phyloP scores from a whole-genome alignment of 352 stramenopile species.

The Globisporangium okanoganense region DNA sequence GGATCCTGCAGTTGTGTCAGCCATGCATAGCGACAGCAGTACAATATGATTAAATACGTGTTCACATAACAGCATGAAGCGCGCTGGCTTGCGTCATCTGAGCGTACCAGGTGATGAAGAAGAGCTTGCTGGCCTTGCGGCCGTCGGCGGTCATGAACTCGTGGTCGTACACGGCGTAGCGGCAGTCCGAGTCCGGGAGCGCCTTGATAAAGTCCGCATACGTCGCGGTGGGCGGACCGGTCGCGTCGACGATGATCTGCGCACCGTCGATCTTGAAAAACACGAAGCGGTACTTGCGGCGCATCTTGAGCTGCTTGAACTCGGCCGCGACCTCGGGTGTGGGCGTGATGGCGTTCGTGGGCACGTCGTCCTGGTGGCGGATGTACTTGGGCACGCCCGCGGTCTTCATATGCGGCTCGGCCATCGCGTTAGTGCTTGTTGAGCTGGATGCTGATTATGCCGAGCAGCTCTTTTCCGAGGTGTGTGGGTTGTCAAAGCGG shows the following conservation, averaged over 20 bases:
- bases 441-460: neutral
- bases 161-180: conserved; percentile 88
- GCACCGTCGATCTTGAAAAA: conserved; percentile 80
- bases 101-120: conserved; percentile 78
- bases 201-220: conserved; percentile 53
- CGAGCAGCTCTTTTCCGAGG: too few species aligned
- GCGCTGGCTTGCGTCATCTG: too few species aligned
- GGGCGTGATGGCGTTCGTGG: conserved; percentile 66
- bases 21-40: neutral
- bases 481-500: too few species aligned
- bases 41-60: neutral
- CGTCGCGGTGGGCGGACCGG: conserved; percentile 39
- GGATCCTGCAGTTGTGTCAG: conserved; percentile 50
- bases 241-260: conserved; percentile 59
- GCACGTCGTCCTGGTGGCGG: conserved; percentile 69
- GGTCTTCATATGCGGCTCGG: conserved; percentile 85
- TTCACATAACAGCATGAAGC: neutral
- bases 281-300: conserved; percentile 81
- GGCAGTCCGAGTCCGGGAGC: conserved; percentile 78
- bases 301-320: conserved; percentile 89
- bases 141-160: conserved; percentile 73
- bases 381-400: conserved; percentile 73
- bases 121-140: conserved; percentile 85
- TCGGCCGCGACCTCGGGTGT: conserved; percentile 50
- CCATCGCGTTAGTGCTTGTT: conserved; percentile 28